Percentiles rank a stretch among this genome's conserved stretches.
Conservation (phyloP, 2,329 filamentous ascomycete species). For the Botrytis pseudocinerea region DNA sequence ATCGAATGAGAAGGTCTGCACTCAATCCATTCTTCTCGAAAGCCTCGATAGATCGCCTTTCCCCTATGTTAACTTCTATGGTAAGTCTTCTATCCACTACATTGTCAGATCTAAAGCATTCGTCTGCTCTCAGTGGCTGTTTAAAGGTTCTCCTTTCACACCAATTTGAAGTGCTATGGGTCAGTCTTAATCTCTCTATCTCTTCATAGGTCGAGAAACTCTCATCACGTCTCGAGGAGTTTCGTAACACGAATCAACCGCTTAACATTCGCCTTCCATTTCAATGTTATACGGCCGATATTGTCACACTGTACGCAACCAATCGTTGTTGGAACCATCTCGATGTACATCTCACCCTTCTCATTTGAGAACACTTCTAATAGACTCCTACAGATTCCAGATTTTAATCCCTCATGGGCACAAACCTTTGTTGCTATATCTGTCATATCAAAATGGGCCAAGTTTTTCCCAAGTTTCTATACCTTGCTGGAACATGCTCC, state of each 20-base stretch:
- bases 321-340: constrained; percentile 16
- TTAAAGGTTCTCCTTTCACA: too few relatives aligned
- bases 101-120: neutral
- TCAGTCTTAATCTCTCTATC: neutral
- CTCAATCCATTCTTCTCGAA: constrained; percentile 36
- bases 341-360: neutral
- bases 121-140: neutral
- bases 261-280: constrained; percentile 29
- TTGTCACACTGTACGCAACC: constrained; percentile 24
- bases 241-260: constrained; percentile 23
- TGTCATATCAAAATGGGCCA: neutral
- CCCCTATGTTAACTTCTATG: constrained; percentile 32
- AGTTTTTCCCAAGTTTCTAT: neutral
- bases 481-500: neutral
- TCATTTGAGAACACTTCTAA: neutral
- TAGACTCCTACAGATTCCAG: neutral
- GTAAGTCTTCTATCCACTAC: neutral
- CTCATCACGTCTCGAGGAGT: constrained; percentile 30
- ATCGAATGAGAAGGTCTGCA: constrained; percentile 32
- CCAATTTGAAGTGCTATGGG: neutral
- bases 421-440: constrained; percentile 1
- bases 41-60: constrained; percentile 26
- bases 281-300: constrained; percentile 35
- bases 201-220: constrained; percentile 27
- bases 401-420: constrained; percentile 31